A percentile compares a stretch with the other conserved stretches of the same genome.
Evolutionary conservation across 108 stramenopile genomes (phyloP).

Genomic region (Nannochloropsis salina): DNA sequence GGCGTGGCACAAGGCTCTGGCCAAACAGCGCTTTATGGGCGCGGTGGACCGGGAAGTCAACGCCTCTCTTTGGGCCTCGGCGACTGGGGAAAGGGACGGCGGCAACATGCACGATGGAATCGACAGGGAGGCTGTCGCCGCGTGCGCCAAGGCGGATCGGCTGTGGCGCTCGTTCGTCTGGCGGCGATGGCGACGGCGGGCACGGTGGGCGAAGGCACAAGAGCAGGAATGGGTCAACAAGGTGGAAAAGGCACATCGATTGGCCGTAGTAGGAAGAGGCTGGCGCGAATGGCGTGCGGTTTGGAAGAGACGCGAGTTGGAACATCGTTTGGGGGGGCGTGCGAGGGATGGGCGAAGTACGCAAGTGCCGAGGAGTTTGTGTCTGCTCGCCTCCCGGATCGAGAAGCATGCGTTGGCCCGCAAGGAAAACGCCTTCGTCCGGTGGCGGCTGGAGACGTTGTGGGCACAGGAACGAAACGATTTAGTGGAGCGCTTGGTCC

Average conservation of each 20-base stretch:
- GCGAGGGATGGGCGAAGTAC: too few species aligned
- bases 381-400: background rate
- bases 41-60: too few species aligned
- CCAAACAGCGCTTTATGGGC: too few species aligned
- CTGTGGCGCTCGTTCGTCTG: background rate
- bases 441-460: background rate
- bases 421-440: background rate
- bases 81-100: too few species aligned
- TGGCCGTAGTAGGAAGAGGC: background rate
- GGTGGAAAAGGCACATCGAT: background rate
- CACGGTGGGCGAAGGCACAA: background rate
- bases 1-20: background rate
- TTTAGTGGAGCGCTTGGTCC: background rate
- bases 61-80: too few species aligned
- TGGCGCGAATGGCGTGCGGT: background rate
- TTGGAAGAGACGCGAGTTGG: background rate
- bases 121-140: background rate
- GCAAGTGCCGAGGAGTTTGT: background rate
- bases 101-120: too few species aligned
- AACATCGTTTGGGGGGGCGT: background rate
- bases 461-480: background rate
- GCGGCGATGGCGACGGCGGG: conserved; percentile 10
- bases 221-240: background rate
- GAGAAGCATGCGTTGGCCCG: background rate
- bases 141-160: background rate